Evolutionary conservation across 2,329 filamentous ascomycete genomes (phyloP).

Genomic region (Podosphaera leucotricha): DNA sequence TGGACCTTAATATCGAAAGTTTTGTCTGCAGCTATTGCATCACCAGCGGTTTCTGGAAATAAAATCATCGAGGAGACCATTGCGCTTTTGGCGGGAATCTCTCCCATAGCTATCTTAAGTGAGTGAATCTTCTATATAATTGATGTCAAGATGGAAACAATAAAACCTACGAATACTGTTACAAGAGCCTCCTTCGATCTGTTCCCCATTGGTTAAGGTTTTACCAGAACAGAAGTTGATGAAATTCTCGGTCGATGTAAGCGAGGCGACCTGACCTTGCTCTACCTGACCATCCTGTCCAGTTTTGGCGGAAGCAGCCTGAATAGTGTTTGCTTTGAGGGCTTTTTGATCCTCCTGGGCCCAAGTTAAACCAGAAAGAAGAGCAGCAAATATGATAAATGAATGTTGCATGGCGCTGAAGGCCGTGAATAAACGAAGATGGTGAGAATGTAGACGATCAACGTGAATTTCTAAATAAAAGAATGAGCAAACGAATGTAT

Average conservation of each 20-base stretch:
- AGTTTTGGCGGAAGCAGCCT: conserved; percentile 12
- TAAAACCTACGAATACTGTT: conserved; percentile 20
- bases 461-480: no score
- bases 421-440: no score
- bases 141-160: no score
- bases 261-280: conserved; percentile 10
- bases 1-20: conserved; percentile 15
- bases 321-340: conserved; percentile 10
- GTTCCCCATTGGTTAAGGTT: conserved; percentile 35
- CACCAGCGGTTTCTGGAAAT: conserved; percentile 6
- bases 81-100: conserved; percentile 14
- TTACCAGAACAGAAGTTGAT: conserved; percentile 15
- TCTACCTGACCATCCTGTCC: conserved; percentile 9
- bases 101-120: conserved; percentile 13
- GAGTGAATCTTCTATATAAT: not conserved
- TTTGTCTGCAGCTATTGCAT: conserved; percentile 1
- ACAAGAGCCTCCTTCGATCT: conserved; percentile 34
- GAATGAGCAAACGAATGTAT: no score
- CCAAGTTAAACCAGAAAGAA: no score
- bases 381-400: no score
- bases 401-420: no score
- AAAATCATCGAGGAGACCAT: conserved; percentile 15
- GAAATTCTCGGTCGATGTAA: conserved; percentile 15
- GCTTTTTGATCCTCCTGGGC: not conserved
- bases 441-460: no score